A percentile compares a stretch with the other conserved stretches of the same genome.
phyloP scores from a whole-genome alignment of 2,329 filamentous ascomycete genomes.

The Cordyceps fumosorosea region DNA sequence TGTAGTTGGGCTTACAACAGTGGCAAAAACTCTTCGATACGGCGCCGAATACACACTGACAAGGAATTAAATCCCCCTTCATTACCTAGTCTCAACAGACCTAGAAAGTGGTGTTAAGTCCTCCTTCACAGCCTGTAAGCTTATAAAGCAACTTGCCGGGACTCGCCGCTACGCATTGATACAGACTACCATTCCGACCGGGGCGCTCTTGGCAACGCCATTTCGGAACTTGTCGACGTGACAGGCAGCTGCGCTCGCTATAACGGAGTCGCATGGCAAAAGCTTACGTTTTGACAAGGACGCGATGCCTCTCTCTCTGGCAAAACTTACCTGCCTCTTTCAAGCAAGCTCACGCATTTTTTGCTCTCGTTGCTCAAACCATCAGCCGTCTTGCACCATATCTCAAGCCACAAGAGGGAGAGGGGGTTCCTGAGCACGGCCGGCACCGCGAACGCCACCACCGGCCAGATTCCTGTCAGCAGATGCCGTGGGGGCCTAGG shows the following conservation, averaged over 20 bases:
- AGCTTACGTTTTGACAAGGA: neutral
- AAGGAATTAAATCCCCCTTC: neutral
- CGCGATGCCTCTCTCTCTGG: neutral
- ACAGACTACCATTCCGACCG: neutral
- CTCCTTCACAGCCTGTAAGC: neutral
- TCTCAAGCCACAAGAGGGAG: neutral
- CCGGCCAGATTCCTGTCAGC: neutral
- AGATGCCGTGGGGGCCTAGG: neutral
- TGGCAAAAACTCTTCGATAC: neutral
- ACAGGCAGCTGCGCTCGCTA: neutral
- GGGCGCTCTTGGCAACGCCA: constrained; percentile 1
- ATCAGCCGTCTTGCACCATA: neutral
- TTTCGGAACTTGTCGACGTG: neutral
- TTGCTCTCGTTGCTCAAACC: neutral
- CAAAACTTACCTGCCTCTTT: constrained; percentile 4
- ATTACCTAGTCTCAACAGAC: neutral
- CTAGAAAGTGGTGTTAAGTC: neutral
- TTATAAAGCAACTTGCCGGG: neutral
- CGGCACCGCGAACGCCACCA: neutral
- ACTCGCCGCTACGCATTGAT: neutral
- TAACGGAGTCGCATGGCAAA: neutral
- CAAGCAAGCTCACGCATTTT: neutral
- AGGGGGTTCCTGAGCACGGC: neutral
- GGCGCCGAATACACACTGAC: neutral
- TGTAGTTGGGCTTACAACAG: neutral